Evolutionary conservation across 164 flowering plant species (phyloP).

Genomic region (Protea cynaroides): DNA sequence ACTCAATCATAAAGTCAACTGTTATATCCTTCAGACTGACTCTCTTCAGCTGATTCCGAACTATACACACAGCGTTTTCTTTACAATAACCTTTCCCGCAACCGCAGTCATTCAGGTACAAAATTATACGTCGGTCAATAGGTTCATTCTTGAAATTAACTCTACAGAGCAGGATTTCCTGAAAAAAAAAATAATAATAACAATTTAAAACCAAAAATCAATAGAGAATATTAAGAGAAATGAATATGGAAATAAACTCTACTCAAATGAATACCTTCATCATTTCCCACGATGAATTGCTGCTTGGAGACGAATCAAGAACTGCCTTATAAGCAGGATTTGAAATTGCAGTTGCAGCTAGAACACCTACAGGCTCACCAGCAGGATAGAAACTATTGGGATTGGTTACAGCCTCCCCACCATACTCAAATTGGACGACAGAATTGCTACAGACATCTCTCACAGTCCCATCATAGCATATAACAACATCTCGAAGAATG

Average conservation of each 20-base stretch:
- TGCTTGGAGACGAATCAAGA: conserved; percentile 83
- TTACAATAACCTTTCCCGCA: conserved; percentile 68
- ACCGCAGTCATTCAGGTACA: conserved; percentile 65
- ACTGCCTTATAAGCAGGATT: conserved; percentile 96
- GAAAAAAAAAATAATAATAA: conserved; percentile 3
- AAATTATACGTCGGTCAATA: conserved; percentile 61
- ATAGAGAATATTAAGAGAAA: neutral
- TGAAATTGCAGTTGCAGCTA: conserved; percentile 95
- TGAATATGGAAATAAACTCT: neutral
- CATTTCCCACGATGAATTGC: conserved; percentile 82
- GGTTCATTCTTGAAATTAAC: conserved; percentile 55
- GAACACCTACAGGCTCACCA: conserved; percentile 91
- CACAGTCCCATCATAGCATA: conserved; percentile 89
- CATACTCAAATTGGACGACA: conserved; percentile 71
- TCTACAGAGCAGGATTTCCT: conserved; percentile 84
- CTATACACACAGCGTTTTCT: conserved; percentile 66
- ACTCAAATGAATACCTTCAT: conserved; percentile 63
- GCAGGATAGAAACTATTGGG: conserved; percentile 40
- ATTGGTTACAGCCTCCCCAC: conserved; percentile 20
- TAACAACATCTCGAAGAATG: conserved; percentile 76
- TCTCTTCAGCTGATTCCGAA: conserved; percentile 53
- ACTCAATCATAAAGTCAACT: conserved; percentile 64
- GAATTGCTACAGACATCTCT: conserved; percentile 74
- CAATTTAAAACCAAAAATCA: neutral
- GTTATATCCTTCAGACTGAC: conserved; percentile 61